phyloP scores from a whole-genome alignment of 129 eudicot species.

The Dittrichia graveolens region DNA sequence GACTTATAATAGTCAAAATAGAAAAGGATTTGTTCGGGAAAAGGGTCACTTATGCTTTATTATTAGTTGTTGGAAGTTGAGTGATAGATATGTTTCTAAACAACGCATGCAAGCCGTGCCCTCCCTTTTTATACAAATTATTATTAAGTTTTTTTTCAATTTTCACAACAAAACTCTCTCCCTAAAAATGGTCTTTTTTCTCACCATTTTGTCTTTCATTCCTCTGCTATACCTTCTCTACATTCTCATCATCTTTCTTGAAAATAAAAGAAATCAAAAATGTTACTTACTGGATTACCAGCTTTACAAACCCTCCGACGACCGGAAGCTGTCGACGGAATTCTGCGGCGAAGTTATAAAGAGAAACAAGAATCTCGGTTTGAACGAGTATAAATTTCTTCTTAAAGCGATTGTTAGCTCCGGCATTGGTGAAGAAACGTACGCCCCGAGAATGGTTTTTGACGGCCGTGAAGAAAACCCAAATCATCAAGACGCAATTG shows the following conservation, averaged over 20 bases:
- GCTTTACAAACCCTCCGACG: slow-evolving; percentile 50
- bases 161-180: slow-evolving; percentile 30
- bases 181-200: slow-evolving; percentile 33
- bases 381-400: slow-evolving; percentile 45
- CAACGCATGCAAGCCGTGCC: slow-evolving; percentile 27
- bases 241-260: slow-evolving; percentile 26
- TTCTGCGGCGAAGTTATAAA: slow-evolving; percentile 37
- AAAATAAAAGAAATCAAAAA: slow-evolving; percentile 25
- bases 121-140: slow-evolving; percentile 35
- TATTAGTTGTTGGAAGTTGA: slow-evolving; percentile 44
- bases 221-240: slow-evolving; percentile 42
- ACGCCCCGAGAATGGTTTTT: slow-evolving; percentile 49
- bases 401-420: slow-evolving; percentile 44
- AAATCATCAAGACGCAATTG: slow-evolving; percentile 26
- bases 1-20: slow-evolving; percentile 18
- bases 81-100: slow-evolving; percentile 34
- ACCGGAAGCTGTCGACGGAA: slow-evolving; percentile 41
- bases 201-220: slow-evolving; percentile 34
- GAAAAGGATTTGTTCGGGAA: slow-evolving; percentile 18
- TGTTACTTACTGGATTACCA: slow-evolving; percentile 55
- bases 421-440: slow-evolving; percentile 52
- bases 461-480: slow-evolving; percentile 48
- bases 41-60: slow-evolving; percentile 28
- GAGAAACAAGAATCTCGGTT: slow-evolving; percentile 41
- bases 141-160: background rate